Conservation (phyloP, 208 protist genomes). For the Leishmania mexicana region DNA sequence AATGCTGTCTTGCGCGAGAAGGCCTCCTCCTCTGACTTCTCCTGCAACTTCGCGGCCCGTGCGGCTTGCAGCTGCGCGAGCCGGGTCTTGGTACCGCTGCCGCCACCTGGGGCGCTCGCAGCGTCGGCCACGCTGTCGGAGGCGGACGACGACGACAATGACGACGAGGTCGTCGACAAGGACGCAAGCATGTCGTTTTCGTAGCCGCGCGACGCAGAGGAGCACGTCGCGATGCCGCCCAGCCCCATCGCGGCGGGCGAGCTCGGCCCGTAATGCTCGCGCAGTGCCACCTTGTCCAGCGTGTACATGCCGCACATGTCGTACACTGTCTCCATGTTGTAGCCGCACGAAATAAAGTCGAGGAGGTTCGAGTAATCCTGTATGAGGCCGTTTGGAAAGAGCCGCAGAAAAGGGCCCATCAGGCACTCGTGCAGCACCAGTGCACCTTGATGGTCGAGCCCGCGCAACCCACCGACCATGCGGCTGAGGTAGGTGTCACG, state of each 20-base stretch:
- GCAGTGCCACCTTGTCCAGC: conserved; percentile 82
- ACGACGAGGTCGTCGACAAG: conserved; percentile 6
- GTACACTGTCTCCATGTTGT: conserved; percentile 94
- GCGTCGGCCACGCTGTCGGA: conserved; percentile 8
- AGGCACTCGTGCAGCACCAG: conserved; percentile 88
- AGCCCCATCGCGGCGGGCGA: conserved; percentile 83
- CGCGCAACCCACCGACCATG: conserved; percentile 84
- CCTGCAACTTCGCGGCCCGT: conserved; percentile 41
- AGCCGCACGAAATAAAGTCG: conserved; percentile 88
- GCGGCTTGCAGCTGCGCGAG: conserved; percentile 22
- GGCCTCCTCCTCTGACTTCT: conserved; percentile 77
- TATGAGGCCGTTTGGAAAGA: conserved; percentile 89
- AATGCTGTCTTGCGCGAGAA: conserved; percentile 91
- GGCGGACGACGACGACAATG: background rate
- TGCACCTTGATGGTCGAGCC: conserved; percentile 85
- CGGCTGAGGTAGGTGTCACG: conserved; percentile 78
- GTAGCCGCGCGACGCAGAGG: conserved; percentile 62
- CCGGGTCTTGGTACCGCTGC: background rate
- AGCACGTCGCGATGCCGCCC: conserved; percentile 82
- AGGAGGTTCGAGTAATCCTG: conserved; percentile 91
- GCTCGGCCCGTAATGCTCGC: conserved; percentile 68
- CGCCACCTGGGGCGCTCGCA: conserved; percentile 18
- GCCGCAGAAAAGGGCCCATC: conserved; percentile 74
- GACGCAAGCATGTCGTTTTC: conserved; percentile 28
- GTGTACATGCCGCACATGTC: conserved; percentile 88